These are phyloP conservation scores for Grigorovia humatica DNA, from an alignment of 805 yeast genomes.

Conservation along the genomic window DNA sequence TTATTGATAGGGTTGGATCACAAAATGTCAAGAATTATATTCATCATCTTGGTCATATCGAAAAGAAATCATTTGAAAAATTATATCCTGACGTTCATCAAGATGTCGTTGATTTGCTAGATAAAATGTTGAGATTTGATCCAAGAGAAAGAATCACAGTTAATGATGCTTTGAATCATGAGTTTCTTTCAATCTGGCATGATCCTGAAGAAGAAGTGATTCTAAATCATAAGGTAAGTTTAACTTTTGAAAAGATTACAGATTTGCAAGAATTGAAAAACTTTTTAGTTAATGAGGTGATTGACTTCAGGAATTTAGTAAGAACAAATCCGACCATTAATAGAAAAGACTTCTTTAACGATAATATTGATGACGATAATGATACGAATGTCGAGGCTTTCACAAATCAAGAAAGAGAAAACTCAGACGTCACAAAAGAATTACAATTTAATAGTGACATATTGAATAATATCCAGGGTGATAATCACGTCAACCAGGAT, in stretches of 20 bases:
- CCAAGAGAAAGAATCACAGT: constrained; percentile 78
- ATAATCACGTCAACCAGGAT: not conserved
- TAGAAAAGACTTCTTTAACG: constrained; percentile 9
- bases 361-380: constrained; percentile 9
- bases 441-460: not conserved
- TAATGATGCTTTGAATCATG: constrained; percentile 78
- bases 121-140: constrained; percentile 71
- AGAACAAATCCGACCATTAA: constrained; percentile 29
- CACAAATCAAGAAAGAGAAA: too few species aligned
- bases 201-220: constrained; percentile 87
- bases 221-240: constrained; percentile 60
- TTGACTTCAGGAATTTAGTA: constrained; percentile 65
- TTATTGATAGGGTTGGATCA: constrained; percentile 61
- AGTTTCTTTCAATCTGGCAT: constrained; percentile 81
- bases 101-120: constrained; percentile 68
- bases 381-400: not conserved
- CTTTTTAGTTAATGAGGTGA: constrained; percentile 72
- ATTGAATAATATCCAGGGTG: constrained; percentile 15
- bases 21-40: constrained; percentile 86
- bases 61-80: constrained; percentile 53
- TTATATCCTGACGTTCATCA: constrained; percentile 79
- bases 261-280: constrained; percentile 67
- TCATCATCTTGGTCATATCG: constrained; percentile 70
- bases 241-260: constrained; percentile 64
- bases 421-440: not conserved